These are phyloP conservation scores for Lachnum nothofagi DNA, from an alignment of 2,329 filamentous ascomycete species.

Conservation along the genomic window DNA sequence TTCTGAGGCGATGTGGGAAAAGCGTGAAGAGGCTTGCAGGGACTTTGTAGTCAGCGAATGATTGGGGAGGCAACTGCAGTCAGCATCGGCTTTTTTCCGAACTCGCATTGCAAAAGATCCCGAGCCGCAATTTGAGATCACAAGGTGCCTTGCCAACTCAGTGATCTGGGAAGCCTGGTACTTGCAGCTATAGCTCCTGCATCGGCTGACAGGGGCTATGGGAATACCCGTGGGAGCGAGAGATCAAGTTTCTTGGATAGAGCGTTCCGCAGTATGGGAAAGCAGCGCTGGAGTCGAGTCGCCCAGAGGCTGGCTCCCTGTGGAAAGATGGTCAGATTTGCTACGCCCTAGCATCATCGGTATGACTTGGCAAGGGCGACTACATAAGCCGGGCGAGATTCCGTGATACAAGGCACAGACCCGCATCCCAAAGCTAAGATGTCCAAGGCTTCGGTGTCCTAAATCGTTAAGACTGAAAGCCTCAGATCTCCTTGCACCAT, in stretches of 20 bases:
- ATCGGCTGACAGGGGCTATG: background rate
- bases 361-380: background rate
- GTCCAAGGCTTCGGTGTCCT: background rate
- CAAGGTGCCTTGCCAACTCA: background rate
- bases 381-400: background rate
- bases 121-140: background rate
- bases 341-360: background rate
- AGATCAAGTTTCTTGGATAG: too few species aligned
- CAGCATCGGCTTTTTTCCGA: background rate
- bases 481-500: constrained; percentile 69
- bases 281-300: too few species aligned
- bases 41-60: background rate
- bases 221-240: too few species aligned
- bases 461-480: background rate
- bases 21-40: constrained; percentile 3
- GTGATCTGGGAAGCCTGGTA: background rate
- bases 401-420: background rate
- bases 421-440: background rate
- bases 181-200: background rate
- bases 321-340: background rate
- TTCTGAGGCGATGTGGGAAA: background rate
- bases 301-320: background rate
- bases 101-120: background rate
- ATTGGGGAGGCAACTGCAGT: constrained; percentile 4
- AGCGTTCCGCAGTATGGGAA: too few species aligned